These are phyloP conservation scores for Juglanconis juglandina DNA, from an alignment of 2,329 filamentous ascomycete species.

Conservation along the genomic window DNA sequence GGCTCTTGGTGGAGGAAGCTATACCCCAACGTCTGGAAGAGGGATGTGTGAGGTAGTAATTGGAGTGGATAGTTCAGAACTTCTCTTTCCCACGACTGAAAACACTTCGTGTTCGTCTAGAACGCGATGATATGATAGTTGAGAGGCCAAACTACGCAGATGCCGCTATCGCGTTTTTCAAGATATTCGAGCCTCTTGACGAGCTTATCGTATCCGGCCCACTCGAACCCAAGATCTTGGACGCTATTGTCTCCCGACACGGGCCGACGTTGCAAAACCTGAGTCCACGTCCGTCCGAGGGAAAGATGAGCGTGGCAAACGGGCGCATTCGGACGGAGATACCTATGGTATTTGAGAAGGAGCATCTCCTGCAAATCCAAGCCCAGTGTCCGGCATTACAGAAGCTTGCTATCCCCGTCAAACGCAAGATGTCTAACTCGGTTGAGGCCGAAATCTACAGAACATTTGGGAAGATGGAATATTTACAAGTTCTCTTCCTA, in stretches of 20 bases:
- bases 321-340: background rate
- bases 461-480: background rate
- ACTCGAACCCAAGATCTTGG: background rate
- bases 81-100: background rate
- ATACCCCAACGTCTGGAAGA: background rate
- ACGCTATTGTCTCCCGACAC: conserved; percentile 1
- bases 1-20: background rate
- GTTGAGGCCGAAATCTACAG: background rate
- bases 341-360: conserved; percentile 1
- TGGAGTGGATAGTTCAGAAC: background rate
- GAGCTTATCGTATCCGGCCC: conserved; percentile 2
- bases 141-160: background rate
- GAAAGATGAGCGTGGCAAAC: background rate
- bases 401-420: background rate
- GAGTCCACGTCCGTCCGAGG: background rate
- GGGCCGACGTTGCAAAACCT: background rate
- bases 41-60: background rate
- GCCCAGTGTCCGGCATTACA: background rate
- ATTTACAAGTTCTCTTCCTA: background rate
- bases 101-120: background rate
- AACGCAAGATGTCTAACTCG: background rate
- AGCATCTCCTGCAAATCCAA: background rate
- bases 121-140: background rate
- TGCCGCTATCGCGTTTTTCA: background rate
- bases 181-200: background rate